These are phyloP conservation scores for Fusarium sp. DNA, from an alignment of 2,329 filamentous ascomycete species.

Conservation along the genomic window DNA sequence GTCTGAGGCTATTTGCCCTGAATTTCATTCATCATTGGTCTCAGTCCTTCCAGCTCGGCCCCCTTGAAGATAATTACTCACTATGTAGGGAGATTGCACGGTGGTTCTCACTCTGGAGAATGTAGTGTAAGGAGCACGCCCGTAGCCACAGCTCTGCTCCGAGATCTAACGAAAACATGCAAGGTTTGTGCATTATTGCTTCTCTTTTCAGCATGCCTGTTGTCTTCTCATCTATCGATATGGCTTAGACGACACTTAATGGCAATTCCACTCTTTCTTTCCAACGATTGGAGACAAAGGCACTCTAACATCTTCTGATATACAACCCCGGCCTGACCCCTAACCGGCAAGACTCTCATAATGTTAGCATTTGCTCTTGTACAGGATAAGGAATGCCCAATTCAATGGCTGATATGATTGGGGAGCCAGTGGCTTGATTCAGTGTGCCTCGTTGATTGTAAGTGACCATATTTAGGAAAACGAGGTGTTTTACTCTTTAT, in stretches of 20 bases:
- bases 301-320: background rate
- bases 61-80: background rate
- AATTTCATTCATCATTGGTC: background rate
- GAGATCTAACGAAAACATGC: constrained; percentile 29
- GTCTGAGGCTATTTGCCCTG: background rate
- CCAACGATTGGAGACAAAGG: too few species aligned
- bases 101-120: background rate
- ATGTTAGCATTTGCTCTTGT: background rate
- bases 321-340: background rate
- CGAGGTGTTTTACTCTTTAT: background rate
- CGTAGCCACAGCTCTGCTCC: background rate
- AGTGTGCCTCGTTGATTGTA: background rate
- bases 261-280: background rate
- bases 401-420: background rate
- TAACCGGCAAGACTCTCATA: background rate
- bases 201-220: background rate
- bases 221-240: background rate
- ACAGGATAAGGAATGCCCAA: too few species aligned
- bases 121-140: constrained; percentile 13
- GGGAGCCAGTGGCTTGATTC: background rate
- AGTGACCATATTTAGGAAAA: background rate
- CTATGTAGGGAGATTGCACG: background rate
- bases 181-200: constrained; percentile 16
- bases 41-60: background rate
- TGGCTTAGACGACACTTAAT: too few species aligned